Evolutionary conservation across 2,329 filamentous ascomycete genomes (phyloP).

Genomic region (Fusarium globosum): DNA sequence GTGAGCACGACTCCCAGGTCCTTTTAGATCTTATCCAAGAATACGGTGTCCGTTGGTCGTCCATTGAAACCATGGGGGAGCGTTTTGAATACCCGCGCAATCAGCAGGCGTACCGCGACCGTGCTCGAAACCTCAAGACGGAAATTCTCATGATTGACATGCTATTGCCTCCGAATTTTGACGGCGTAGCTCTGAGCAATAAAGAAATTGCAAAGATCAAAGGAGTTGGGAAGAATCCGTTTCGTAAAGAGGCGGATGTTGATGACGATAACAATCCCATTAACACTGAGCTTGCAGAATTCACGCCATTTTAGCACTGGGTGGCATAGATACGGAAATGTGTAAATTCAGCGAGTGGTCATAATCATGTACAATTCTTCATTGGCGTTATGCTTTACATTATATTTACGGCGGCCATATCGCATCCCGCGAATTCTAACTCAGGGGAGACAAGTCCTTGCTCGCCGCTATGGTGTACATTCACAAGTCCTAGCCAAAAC

Average conservation of each 20-base stretch:
- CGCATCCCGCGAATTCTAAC: neutral
- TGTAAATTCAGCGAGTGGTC: neutral
- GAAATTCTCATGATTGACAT: conserved; percentile 59
- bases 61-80: conserved; percentile 48
- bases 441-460: neutral
- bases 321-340: neutral
- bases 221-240: conserved; percentile 60
- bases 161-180: conserved; percentile 60
- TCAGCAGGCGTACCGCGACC: conserved; percentile 68
- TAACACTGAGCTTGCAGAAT: conserved; percentile 49
- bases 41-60: conserved; percentile 46
- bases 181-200: conserved; percentile 60
- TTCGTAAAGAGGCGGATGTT: conserved; percentile 59
- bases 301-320: conserved; percentile 6
- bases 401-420: neutral
- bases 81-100: conserved; percentile 58
- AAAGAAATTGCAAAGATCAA: conserved; percentile 61
- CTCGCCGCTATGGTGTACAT: neutral
- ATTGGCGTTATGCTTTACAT: neutral
- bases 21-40: conserved; percentile 57
- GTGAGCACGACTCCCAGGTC: conserved; percentile 52
- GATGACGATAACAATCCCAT: conserved; percentile 52
- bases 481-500: neutral
- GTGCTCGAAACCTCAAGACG: conserved; percentile 67
- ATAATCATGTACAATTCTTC: neutral